Evolutionary conservation across 2,329 filamentous ascomycete genomes (phyloP).

Genomic region (Pseudogymnoascus sp.): DNA sequence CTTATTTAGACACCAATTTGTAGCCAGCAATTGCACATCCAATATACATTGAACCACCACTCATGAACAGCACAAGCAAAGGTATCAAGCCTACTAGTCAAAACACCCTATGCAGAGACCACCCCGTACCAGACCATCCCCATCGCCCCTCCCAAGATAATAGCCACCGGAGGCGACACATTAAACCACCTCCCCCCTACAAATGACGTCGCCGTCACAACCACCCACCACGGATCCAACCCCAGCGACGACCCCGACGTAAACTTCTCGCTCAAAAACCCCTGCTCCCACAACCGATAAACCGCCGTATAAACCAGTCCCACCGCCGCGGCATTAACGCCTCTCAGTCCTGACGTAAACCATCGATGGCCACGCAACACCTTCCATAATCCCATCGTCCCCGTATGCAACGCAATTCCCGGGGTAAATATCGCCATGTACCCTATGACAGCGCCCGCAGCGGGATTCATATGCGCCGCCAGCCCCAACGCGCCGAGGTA

Average conservation of each 20-base stretch:
- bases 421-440: conserved; percentile 47
- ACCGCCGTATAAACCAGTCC: conserved; percentile 57
- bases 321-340: conserved; percentile 52
- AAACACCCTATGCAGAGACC: conserved; percentile 20
- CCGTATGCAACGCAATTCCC: conserved; percentile 41
- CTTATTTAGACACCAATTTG: too few species aligned
- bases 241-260: conserved; percentile 44
- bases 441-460: conserved; percentile 36
- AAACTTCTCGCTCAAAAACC: conserved; percentile 44
- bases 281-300: conserved; percentile 55
- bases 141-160: conserved; percentile 39
- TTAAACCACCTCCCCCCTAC: conserved; percentile 41
- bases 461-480: conserved; percentile 19
- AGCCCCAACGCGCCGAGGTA: conserved; percentile 47
- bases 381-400: conserved; percentile 48
- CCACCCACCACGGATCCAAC: conserved; percentile 56
- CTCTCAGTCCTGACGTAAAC: conserved; percentile 43
- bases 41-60: too few species aligned
- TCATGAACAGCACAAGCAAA: neutral
- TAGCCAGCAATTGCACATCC: too few species aligned
- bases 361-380: conserved; percentile 37
- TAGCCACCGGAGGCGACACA: conserved; percentile 36
- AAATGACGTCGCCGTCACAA: conserved; percentile 45
- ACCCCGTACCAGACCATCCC: conserved; percentile 41
- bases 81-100: neutral